Conservation (phyloP, 176 grass and related monocot species). For the Hyparrhenia diplandra region DNA sequence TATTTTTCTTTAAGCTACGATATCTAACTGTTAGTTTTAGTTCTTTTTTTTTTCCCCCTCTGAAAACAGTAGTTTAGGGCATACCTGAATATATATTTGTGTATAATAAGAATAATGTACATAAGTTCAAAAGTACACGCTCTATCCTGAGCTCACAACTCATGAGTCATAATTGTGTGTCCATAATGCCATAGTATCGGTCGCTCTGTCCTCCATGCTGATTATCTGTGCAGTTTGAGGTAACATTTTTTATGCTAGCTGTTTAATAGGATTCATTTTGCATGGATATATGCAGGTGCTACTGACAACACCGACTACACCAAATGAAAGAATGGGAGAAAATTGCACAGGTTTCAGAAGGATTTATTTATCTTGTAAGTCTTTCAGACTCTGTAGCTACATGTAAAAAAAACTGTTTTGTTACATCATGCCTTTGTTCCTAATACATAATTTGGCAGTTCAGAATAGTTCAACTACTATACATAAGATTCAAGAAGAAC, state of each 20-base stretch:
- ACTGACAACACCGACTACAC: conserved; percentile 96
- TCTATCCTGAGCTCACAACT: background rate
- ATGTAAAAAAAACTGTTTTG: background rate
- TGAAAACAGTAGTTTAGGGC: background rate
- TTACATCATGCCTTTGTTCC: background rate
- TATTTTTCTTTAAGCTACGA: background rate
- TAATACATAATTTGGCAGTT: background rate
- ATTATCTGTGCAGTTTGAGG: background rate
- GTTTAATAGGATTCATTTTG: conserved; percentile 6
- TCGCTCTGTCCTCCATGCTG: background rate
- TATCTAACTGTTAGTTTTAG: background rate
- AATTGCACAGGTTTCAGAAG: conserved; percentile 85
- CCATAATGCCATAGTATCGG: background rate
- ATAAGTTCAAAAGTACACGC: background rate
- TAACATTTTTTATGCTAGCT: conserved; percentile 12
- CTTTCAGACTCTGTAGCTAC: background rate
- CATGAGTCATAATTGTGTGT: background rate
- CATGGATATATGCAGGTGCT: conserved; percentile 62
- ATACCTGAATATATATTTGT: background rate
- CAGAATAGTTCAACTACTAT: background rate
- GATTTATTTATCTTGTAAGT: conserved; percentile 95
- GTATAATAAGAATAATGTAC: background rate
- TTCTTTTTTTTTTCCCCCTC: background rate
- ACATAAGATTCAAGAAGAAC: conserved; percentile 15
- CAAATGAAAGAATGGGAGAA: conserved; percentile 93